Base-by-base conservation (phyloP, 495 filamentous ascomycete genomes). In the Aspergillus egyptiacus region DNA sequence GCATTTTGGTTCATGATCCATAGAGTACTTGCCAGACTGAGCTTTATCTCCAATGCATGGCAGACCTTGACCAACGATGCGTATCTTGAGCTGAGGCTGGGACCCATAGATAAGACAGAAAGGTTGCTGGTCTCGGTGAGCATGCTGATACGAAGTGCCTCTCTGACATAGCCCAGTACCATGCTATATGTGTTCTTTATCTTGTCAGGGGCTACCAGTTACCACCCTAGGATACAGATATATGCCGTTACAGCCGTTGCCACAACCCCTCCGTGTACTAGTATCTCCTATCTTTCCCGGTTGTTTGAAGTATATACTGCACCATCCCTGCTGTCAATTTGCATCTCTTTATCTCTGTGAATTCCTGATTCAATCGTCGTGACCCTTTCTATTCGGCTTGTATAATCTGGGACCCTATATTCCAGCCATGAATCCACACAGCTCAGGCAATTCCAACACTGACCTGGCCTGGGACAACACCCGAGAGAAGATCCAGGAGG, bases 31-130 rank as follows among this genome's bases (percentile, higher is more conserved):
- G 33, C 33, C 33, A 18, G n/a, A 36, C 13, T 17, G 5, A 18
- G 14, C 5, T 18, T 6, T 36, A 36, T 6, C n/a, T 15, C n/a
- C 33, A 15, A 15, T 33, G 10, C 10, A 3, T 3, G 10, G 6
- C 8, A 14, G n/a, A 35, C 8, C 4, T 27, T 27, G 33, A 35
- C 14, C 33, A 15, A 18, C 14, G 9, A 17, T 5, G n/a, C 2
- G 33, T 4, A 37, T 37, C 19, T 37, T 18, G 17, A 6, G 4
- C 34, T 15, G 22, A 28, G 10, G n/a, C n/a, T 4, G 28, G 24
- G 39, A 42, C 39, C 23, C 39, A 42, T 42, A 42, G 39, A 42
- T 42, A 42, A 42, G 39, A 19, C 9, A 14, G n/a, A 4, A 27
- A 4, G 18, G 6, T 3, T 40, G 9, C 37, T 24, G 13, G 14